Percentiles rank a stretch among this genome's conserved stretches.
Conservation (phyloP, 768 basidiomycete genomes). For the Collybiopsis confluens region DNA sequence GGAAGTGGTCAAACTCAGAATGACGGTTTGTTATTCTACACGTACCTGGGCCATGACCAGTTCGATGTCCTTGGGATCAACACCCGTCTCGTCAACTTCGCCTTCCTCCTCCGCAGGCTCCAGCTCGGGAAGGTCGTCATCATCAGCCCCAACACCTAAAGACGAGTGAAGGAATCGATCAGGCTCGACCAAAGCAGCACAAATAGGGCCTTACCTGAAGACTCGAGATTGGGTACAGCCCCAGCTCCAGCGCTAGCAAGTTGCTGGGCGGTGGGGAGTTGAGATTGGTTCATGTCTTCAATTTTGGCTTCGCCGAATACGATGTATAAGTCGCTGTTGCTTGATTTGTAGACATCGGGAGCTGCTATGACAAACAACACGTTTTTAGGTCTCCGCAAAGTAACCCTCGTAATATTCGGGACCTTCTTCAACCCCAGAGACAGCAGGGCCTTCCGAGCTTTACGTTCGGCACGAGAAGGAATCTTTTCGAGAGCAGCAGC, state of each 20-base stretch:
- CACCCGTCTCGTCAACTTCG: conserved; percentile 78
- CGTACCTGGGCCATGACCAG: conserved; percentile 72
- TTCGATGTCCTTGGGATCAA: conserved; percentile 93
- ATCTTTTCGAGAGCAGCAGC: conserved; percentile 87
- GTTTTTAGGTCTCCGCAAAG: conserved; percentile 91
- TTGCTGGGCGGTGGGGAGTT: conserved; percentile 76
- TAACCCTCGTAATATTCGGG: conserved; percentile 90
- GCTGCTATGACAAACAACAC: conserved; percentile 89
- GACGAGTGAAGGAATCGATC: no score
- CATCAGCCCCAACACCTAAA: conserved; percentile 46
- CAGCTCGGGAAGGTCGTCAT: conserved; percentile 80
- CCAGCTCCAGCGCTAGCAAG: conserved; percentile 48
- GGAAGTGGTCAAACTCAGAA: not conserved
- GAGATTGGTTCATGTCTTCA: conserved; percentile 85
- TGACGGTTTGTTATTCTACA: not conserved
- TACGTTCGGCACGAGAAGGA: conserved; percentile 91
- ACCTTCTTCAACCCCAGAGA: conserved; percentile 91
- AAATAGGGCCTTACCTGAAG: conserved; percentile 19
- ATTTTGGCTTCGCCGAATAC: conserved; percentile 99
- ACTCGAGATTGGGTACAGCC: conserved; percentile 40
- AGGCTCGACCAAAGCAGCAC: no score
- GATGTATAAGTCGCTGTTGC: conserved; percentile 97
- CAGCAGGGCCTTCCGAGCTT: conserved; percentile 91
- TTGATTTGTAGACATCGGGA: conserved; percentile 97
- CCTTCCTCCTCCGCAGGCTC: conserved; percentile 81